Conservation (phyloP, 2,329 filamentous ascomycete genomes). For the Pseudopithomyces chartarum region DNA sequence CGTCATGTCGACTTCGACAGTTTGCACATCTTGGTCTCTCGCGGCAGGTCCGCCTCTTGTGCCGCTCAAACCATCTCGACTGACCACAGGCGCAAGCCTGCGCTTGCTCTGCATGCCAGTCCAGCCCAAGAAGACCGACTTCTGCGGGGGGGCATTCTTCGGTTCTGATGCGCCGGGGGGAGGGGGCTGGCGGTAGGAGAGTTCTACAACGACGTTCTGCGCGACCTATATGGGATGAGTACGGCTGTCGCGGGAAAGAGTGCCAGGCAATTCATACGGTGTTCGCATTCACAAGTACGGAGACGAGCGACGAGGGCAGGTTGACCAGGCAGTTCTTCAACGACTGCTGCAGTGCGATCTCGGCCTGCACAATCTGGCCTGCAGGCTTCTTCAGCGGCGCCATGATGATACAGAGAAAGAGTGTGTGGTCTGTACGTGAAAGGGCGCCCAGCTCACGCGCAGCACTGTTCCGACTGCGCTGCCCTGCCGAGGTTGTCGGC, state of each 20-base stretch:
- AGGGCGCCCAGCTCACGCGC: neutral
- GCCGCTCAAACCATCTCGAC: conserved; percentile 72
- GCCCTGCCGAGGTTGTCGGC: conserved; percentile 39
- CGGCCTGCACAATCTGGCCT: conserved; percentile 67
- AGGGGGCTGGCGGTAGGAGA: conserved; percentile 71
- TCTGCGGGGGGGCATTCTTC: conserved; percentile 54
- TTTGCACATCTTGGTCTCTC: conserved; percentile 75
- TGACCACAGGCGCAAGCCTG: conserved; percentile 72
- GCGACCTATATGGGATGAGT: conserved; percentile 72
- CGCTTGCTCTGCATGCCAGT: conserved; percentile 97
- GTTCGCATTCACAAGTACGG: conserved; percentile 85
- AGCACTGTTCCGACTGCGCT: conserved; percentile 1
- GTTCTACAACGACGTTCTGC: conserved; percentile 95
- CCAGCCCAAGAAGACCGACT: conserved; percentile 89
- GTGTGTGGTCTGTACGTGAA: neutral
- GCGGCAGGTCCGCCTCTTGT: conserved; percentile 59
- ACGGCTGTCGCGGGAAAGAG: conserved; percentile 6
- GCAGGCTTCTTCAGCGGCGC: conserved; percentile 51
- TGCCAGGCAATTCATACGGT: conserved; percentile 64
- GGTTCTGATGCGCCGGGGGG: conserved; percentile 49
- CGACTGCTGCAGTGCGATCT: conserved; percentile 77
- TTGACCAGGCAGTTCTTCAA: conserved; percentile 96
- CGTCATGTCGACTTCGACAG: conserved; percentile 86
- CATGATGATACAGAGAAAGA: conserved; percentile 26
- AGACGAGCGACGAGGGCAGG: conserved; percentile 81